A percentile compares a stretch with the other conserved stretches of the same genome.
Conservation (phyloP, 1,284 basidiomycete genomes). For the Neotropicomus parvogracilis region DNA sequence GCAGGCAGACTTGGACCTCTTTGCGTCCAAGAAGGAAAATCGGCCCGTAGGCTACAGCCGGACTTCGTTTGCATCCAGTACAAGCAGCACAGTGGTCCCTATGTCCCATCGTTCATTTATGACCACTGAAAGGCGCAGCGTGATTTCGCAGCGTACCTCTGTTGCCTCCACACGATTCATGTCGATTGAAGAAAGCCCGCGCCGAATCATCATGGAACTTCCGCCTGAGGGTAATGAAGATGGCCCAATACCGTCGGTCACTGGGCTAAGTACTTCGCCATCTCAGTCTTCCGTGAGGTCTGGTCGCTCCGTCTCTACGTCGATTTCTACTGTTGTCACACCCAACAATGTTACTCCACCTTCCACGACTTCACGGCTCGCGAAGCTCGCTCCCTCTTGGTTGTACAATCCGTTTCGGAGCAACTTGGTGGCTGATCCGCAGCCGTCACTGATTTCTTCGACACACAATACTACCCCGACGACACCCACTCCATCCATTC, state of each 20-base stretch:
- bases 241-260: conserved; percentile 34
- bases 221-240: conserved; percentile 42
- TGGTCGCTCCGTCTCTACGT: conserved; percentile 38
- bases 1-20: conserved; percentile 66
- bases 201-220: conserved; percentile 44
- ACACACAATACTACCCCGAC: conserved; percentile 37
- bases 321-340: conserved; percentile 14
- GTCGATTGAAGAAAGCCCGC: conserved; percentile 69
- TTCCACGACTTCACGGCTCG: conserved; percentile 38
- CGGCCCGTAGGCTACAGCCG: conserved; percentile 34
- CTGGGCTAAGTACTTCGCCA: conserved; percentile 53
- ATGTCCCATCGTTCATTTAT: conserved; percentile 35
- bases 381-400: conserved; percentile 70
- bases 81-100: conserved; percentile 33
- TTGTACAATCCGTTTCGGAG: conserved; percentile 70
- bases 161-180: conserved; percentile 45
- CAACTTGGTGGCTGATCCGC: conserved; percentile 51
- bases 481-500: conserved; percentile 30
- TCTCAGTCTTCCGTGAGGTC: conserved; percentile 65
- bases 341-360: conserved; percentile 18
- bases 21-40: conserved; percentile 46
- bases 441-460: conserved; percentile 42
- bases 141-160: conserved; percentile 44
- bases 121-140: conserved; percentile 35
- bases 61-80: conserved; percentile 39